These are phyloP conservation scores for Jimgerdemannia flammicorona DNA, from an alignment of 192 early-diverging fungal genomes.

Conservation along the genomic window DNA sequence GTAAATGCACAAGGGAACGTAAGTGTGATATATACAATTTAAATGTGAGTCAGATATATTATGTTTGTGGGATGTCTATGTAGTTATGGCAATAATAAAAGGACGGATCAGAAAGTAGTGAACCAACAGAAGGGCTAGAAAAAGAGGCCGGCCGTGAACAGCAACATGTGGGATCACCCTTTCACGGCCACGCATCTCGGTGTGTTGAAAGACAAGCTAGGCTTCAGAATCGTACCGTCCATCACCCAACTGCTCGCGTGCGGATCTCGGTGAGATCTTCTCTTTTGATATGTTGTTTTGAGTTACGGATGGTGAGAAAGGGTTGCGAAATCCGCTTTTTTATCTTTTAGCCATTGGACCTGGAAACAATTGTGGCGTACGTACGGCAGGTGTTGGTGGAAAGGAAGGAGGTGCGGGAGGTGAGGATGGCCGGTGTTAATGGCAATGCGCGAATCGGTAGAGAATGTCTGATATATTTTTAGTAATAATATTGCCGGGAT, in stretches of 20 bases:
- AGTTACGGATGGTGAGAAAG: too few species aligned
- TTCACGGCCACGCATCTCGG: constrained; percentile 73
- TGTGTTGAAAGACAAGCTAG: constrained; percentile 44
- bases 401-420: background rate
- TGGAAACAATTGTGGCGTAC: background rate
- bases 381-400: background rate
- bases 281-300: background rate
- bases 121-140: too few species aligned
- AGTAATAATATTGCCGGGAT: too few species aligned
- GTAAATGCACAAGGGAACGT: too few species aligned
- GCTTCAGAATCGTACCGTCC: constrained; percentile 69
- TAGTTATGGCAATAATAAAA: too few species aligned
- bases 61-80: too few species aligned
- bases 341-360: background rate
- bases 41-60: too few species aligned
- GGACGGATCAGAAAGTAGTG: too few species aligned
- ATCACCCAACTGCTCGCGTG: constrained; percentile 87
- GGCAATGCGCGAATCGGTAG: background rate
- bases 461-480: too few species aligned
- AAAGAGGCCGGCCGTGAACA: constrained; percentile 97
- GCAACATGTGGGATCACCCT: constrained; percentile 94
- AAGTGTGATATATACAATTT: too few species aligned
- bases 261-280: constrained; percentile 61
- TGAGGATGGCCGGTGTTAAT: background rate
- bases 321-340: too few species aligned